Evolutionary conservation across 306 rosid species (phyloP).

Genomic region (Styphnolobium japonicum): DNA sequence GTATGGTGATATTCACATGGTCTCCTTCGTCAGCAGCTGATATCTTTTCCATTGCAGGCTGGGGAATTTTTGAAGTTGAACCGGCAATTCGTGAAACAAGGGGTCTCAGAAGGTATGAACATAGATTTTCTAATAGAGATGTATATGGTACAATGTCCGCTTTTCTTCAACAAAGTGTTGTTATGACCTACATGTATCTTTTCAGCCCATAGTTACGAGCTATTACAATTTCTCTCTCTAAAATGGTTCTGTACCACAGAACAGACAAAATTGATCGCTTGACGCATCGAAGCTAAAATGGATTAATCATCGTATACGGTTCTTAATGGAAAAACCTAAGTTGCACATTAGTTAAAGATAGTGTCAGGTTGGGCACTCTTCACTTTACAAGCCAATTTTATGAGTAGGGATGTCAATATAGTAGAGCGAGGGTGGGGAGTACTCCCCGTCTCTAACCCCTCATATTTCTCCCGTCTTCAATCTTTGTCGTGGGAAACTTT

Average conservation of each 20-base stretch:
- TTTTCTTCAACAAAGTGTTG: neutral
- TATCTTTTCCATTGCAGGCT: constrained; percentile 41
- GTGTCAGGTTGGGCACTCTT: too few relatives aligned
- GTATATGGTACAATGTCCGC: neutral
- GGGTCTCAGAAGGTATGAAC: constrained; percentile 36
- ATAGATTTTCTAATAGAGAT: neutral
- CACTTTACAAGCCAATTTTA: too few relatives aligned
- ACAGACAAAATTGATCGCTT: too few relatives aligned
- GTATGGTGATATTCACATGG: neutral
- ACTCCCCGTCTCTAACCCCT: too few relatives aligned
- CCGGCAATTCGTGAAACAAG: constrained; percentile 31
- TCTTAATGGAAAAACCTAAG: too few relatives aligned
- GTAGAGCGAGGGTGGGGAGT: too few relatives aligned
- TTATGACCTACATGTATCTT: neutral
- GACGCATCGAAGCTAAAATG: too few relatives aligned
- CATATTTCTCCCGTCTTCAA: too few relatives aligned
- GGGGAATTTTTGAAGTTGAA: constrained; percentile 21
- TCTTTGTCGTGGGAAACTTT: too few relatives aligned
- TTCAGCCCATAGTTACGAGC: neutral
- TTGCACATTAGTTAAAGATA: too few relatives aligned
- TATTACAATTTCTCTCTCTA: neutral
- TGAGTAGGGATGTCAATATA: too few relatives aligned
- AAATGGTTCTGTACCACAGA: constrained; percentile 1
- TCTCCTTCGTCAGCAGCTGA: neutral
- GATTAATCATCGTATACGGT: too few relatives aligned